Base-by-base conservation (phyloP, 2,329 filamentous ascomycete genomes). In the Colletotrichum aenigma region DNA sequence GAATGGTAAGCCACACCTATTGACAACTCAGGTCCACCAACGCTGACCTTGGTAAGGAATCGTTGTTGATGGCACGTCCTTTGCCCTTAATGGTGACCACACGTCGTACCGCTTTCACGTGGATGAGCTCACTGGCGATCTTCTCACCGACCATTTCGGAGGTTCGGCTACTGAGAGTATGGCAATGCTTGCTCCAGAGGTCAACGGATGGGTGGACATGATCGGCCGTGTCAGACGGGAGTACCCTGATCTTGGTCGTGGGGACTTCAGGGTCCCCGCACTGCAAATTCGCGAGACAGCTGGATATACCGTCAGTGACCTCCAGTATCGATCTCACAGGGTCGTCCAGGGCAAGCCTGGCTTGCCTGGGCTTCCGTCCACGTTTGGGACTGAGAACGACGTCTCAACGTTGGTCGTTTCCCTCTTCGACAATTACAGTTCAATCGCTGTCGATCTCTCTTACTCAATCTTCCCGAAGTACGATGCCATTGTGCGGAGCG, bases 71-170 rank as follows among this genome's bases (percentile, higher is more conserved):
- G 90, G 89, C 12, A 88, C 84, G 5, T 88, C 87, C 18, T 93
- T 93, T 77, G 87, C 89, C 3, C 84, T 93, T 61, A 90, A 90
- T 34, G 91, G 89, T 30, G 83, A 89, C 61, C 85, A 86, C 77
- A 85, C 92, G 34, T 92, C 91, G 1, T 93, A 93, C 79, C 89
- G 90, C 58, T 93, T 93, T 81, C 92, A 93, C 77, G 90, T 93
- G 60, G 89, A 93, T 76, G 83, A 87, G 4, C 80, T 79, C 10
- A 90, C 88, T 1, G 88, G 89, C 6, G 91, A 93, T 70, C 85
- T 93, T 48, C 81, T 91, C 18, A 88, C 89, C 0, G 91, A 93
- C 78, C 91, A 93, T 79, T 93, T 92, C 77, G 92, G 92, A 56
- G 91, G 88, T 15, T 86, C 85, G 2, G 85, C 89, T 4, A 87